Conservation (phyloP, 768 basidiomycete genomes). For the Termitomyces sp. region DNA sequence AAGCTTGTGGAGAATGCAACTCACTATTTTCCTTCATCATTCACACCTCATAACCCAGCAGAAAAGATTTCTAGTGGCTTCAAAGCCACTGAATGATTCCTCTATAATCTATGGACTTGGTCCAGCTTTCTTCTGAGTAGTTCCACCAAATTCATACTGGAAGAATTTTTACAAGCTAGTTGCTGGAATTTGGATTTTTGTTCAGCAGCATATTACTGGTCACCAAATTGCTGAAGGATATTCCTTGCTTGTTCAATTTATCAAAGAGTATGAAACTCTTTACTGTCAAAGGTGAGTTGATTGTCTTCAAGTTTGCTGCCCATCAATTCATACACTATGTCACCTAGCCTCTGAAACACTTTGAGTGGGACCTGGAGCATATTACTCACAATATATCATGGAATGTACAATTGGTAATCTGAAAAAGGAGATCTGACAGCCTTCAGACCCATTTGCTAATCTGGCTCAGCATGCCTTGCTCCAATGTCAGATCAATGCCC, state of each 20-base stretch:
- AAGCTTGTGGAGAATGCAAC: no score
- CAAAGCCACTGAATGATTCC: slow-evolving; percentile 21
- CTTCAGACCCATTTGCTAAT: no score
- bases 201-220: slow-evolving; percentile 20
- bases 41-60: slow-evolving; percentile 26
- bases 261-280: slow-evolving; percentile 22
- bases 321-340: slow-evolving; percentile 21
- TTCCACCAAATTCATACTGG: slow-evolving; percentile 19
- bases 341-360: slow-evolving; percentile 21
- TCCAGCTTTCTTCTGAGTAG: slow-evolving; percentile 18
- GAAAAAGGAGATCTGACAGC: slow-evolving; percentile 21
- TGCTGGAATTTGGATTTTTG: slow-evolving; percentile 19
- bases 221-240: no score
- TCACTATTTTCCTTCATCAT: slow-evolving; percentile 13
- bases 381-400: slow-evolving; percentile 28
- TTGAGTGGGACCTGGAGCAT: slow-evolving; percentile 20
- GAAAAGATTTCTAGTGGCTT: no score
- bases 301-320: slow-evolving; percentile 26
- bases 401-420: slow-evolving; percentile 24
- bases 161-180: no score
- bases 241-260: no score
- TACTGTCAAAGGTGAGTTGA: slow-evolving; percentile 21
- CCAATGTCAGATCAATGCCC: no score
- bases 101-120: slow-evolving; percentile 22
- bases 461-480: slow-evolving; percentile 20